Conservation (phyloP, 805 yeast genomes). For the Helenozyma baotianmanensis region DNA sequence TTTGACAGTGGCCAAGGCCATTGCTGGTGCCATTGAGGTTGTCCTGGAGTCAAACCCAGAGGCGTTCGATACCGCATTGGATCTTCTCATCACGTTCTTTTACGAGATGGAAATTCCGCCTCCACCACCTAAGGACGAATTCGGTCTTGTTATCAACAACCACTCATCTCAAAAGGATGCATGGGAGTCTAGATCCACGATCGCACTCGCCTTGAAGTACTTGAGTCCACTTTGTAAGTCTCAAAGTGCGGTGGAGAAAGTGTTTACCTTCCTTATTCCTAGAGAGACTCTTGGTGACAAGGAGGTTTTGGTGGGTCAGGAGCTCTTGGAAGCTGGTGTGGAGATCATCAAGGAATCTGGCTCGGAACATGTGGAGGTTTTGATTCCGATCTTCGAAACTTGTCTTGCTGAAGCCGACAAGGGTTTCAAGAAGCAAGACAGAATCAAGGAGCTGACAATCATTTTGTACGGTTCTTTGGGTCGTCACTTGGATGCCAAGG, state of each 20-base stretch:
- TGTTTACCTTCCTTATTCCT: conserved; percentile 62
- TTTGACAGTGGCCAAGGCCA: conserved; percentile 64
- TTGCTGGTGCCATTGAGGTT: conserved; percentile 51
- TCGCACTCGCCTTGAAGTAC: conserved; percentile 62
- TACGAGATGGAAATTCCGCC: conserved; percentile 63
- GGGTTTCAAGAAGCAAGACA: conserved; percentile 49
- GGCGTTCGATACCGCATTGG: conserved; percentile 30
- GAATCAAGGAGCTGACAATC: conserved; percentile 72
- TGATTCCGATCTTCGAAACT: conserved; percentile 78
- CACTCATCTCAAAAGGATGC: conserved; percentile 61
- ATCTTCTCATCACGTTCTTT: conserved; percentile 52
- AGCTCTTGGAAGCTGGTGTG: conserved; percentile 86
- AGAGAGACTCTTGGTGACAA: conserved; percentile 71
- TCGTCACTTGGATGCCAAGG: conserved; percentile 67
- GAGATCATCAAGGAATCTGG: conserved; percentile 67
- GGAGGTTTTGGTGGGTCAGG: conserved; percentile 68
- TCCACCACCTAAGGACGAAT: conserved; percentile 70
- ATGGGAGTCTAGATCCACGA: conserved; percentile 84
- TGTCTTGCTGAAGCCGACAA: conserved; percentile 50
- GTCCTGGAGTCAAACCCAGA: conserved; percentile 19
- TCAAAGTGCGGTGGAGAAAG: conserved; percentile 38
- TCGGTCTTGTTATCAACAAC: conserved; percentile 68
- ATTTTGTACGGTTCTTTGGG: conserved; percentile 90
- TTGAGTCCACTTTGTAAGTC: conserved; percentile 46
- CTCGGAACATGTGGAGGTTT: conserved; percentile 55